Conservation (phyloP, 352 stramenopile genomes). For the Blastocystis sp. region DNA sequence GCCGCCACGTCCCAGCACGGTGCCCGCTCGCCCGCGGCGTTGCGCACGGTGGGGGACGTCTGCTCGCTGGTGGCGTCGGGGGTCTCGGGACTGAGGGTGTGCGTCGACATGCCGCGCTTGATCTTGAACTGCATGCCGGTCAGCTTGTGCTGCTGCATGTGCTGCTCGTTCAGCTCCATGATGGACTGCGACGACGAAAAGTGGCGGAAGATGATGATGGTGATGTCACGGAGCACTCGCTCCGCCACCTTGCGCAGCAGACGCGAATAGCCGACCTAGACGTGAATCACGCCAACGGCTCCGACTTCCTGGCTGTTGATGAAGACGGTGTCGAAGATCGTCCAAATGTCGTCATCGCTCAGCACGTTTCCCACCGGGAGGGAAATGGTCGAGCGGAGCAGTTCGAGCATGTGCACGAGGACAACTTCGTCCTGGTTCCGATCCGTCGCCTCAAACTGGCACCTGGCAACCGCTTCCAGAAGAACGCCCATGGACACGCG, state of each 20-base stretch:
- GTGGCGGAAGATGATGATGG: conserved; percentile 68
- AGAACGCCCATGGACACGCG: conserved; percentile 39
- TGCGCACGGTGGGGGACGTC: neutral
- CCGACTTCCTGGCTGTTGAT: conserved; percentile 63
- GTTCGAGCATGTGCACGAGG: conserved; percentile 67
- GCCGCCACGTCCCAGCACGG: conserved; percentile 33
- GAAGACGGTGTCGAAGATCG: conserved; percentile 69
- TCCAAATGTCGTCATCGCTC: conserved; percentile 57
- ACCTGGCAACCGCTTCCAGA: conserved; percentile 49
- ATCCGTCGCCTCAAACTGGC: conserved; percentile 66
- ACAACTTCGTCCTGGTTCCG: conserved; percentile 68
- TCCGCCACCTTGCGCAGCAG: conserved; percentile 62
- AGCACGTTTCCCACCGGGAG: conserved; percentile 66
- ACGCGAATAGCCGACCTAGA: conserved; percentile 66
- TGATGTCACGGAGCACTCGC: conserved; percentile 66
- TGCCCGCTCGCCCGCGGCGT: neutral
- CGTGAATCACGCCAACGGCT: neutral
- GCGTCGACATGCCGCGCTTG: neutral
- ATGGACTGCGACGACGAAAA: conserved; percentile 46
- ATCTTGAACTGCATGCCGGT: conserved; percentile 49
- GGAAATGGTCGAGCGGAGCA: conserved; percentile 60
- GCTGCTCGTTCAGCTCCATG: conserved; percentile 29
- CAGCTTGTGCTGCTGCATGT: conserved; percentile 54
- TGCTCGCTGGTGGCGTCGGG: neutral
- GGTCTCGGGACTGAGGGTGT: neutral